Base-by-base conservation (phyloP, 108 stramenopile genomes). In the Asterionellopsis glacialis region DNA sequence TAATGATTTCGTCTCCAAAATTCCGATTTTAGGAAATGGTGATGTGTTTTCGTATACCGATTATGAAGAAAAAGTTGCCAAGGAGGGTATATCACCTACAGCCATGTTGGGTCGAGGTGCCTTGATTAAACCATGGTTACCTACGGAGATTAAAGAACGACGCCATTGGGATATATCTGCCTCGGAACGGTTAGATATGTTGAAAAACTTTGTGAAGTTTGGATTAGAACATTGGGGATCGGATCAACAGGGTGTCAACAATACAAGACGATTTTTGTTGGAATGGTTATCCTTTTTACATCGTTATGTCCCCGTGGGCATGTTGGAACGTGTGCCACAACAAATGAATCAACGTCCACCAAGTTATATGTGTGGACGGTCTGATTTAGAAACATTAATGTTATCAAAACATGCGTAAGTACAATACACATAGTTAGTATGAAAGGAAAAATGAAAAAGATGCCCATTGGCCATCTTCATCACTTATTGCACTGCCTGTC, bases 41-140 rank as follows among this genome's bases (percentile, higher is more conserved):
- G 98, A 99, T 66, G 80, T 99, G 16, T 80, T 97, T 61, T 74
- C 80, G 44, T 98, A 80, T 70, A 57, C 72, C 9, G 96, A 98
- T 63, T 97, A 89, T 61, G 88, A 91, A 61, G 82, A 83, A 57
- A 90, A 90, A 39, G 67, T 90, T 25, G 64, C 65, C 18, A 51
- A 74, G 12, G 74, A 72, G 39, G 73, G 88, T 43, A 24, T 96
- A 13, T 70, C 75, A 4, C 70, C 77, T 11, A 94, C 94, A 27
- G 95, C 95, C 19, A 99, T 99, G 98, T 76, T 99, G 6, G 98
- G 77, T 22, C 76, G 97, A 45, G 98, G 98, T 43, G 97, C 96
- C 3, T 77, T 99, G 45, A 97, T 98, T 72, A 98, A 98, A 74
- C 98, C 98, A 3, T 99, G 98, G 98, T 74, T 99, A 22, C 95